Base-by-base conservation (phyloP, 2,329 filamentous ascomycete species). In the Exophiala aquamarina region DNA sequence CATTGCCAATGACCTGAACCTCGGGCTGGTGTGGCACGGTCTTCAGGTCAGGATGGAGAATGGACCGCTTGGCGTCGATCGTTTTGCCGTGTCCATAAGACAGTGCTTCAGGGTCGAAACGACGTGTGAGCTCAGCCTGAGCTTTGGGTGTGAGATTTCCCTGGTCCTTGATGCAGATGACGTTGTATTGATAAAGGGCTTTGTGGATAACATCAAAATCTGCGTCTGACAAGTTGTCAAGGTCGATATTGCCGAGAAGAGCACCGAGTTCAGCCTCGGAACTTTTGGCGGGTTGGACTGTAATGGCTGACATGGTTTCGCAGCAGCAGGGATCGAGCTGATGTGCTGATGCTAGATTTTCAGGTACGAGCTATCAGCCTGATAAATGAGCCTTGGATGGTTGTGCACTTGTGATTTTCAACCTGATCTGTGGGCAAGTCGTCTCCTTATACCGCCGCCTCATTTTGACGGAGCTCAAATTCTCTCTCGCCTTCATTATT, bases 1-100 rank as follows among this genome's bases (percentile, higher is more conserved):
- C 87, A 60, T 91, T 89, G 32, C 87, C 87, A 51, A 91, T 90
- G 44, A 90, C 82, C 61, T 91, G 87, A 1, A 88, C 84, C 63
- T 91, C 86, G 0, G 87, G 85, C 63, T 91, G 87, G 58, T 88
- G 83, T 0, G 87, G 86, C 33, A 91, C 81, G 0, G 87, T 90
- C 70, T 90, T 89, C 14, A 91, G 74, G 58, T 91, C 87, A 0
- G 87, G 87, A 61, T 90, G 86, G 14, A 91, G 75, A 59, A 91
- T 82, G 45, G 70, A 74, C 42, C 74, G 77, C 63, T 82, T 82
- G 6, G 74, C 75, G 58, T 89, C 85, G 38, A 88, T 72, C 0
- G 84, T 87, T 67, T 86, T 87, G 61, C 86, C 87, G 63, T 90
- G 87, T 13, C 87, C 87, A 65, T 91, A 91, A 11, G 76, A 77